These are phyloP conservation scores for Penicillium psychrosexuale DNA, from an alignment of 2,329 filamentous ascomycete genomes.

Conservation along the genomic window DNA sequence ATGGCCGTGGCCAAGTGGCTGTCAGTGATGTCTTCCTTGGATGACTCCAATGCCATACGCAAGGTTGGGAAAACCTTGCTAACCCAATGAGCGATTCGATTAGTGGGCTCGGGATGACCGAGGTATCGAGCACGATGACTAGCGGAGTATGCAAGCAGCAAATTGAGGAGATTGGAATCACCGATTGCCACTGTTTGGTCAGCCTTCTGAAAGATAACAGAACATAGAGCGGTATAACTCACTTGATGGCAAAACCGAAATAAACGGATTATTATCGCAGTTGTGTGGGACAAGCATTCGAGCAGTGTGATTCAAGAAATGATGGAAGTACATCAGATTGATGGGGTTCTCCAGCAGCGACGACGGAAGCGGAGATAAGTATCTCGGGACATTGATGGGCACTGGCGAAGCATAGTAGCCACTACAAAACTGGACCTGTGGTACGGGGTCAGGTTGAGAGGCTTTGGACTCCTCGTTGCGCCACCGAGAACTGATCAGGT, in stretches of 20 bases:
- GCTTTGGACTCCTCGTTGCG: slow-evolving; percentile 5
- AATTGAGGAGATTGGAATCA: slow-evolving; percentile 63
- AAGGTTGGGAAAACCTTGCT: slow-evolving; percentile 67
- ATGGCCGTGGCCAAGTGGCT: slow-evolving; percentile 76
- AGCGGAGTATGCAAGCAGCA: slow-evolving; percentile 79
- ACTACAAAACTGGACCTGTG: slow-evolving; percentile 49
- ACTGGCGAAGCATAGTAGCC: slow-evolving; percentile 71
- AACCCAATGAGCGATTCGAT: slow-evolving; percentile 77
- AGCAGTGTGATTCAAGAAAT: slow-evolving; percentile 77
- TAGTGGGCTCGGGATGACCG: slow-evolving; percentile 68
- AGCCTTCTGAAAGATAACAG: slow-evolving; percentile 38
- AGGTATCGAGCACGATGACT: slow-evolving; percentile 74
- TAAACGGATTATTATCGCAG: slow-evolving; percentile 59
- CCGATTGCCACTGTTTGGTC: slow-evolving; percentile 48
- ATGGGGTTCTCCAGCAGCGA: slow-evolving; percentile 68
- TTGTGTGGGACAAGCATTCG: slow-evolving; percentile 62
- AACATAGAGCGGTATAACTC: slow-evolving; percentile 30
- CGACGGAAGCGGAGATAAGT: slow-evolving; percentile 55
- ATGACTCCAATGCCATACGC: slow-evolving; percentile 62
- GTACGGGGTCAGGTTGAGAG: slow-evolving; percentile 1
- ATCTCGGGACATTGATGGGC: slow-evolving; percentile 59
- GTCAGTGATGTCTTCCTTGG: slow-evolving; percentile 63
- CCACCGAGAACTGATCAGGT: slow-evolving; percentile 23
- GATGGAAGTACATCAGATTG: slow-evolving; percentile 73
- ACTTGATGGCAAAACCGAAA: slow-evolving; percentile 61